Evolutionary conservation across 345 rosid species (phyloP).

Genomic region (Lumnitzera littorea): DNA sequence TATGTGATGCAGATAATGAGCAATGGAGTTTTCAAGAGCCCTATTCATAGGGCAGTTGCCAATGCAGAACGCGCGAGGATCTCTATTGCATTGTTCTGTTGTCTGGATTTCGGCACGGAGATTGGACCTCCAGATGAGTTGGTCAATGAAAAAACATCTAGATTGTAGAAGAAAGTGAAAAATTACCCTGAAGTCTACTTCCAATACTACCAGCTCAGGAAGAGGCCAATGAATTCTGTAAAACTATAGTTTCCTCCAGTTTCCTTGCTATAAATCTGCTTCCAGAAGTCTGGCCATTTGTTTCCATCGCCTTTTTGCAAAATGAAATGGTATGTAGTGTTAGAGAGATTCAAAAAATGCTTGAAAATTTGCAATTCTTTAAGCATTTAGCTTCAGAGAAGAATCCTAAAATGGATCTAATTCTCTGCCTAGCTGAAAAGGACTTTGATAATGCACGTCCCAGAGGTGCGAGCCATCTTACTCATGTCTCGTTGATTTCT

Average conservation of each 20-base stretch:
- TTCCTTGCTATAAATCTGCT: no score
- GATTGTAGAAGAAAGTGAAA: conserved; percentile 23
- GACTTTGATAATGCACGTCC: no score
- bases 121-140: conserved; percentile 11
- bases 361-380: no score
- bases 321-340: no score
- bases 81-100: conserved; percentile 19
- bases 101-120: conserved; percentile 14
- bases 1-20: conserved; percentile 22
- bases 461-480: no score
- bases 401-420: no score
- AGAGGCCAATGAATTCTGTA: conserved; percentile 20
- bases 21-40: conserved; percentile 3
- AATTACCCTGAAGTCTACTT: conserved; percentile 19
- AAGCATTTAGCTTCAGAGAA: no score
- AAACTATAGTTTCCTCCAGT: conserved; percentile 2
- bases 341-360: no score
- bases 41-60: conserved; percentile 23
- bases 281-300: no score
- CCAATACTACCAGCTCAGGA: conserved; percentile 23
- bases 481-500: no score
- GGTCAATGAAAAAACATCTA: conserved; percentile 11
- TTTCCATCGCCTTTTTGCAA: no score
- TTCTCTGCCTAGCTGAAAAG: no score
- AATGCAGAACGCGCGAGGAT: conserved; percentile 14